Evolutionary conservation across 2,329 filamentous ascomycete genomes (phyloP).

Genomic region (Apiospora kogelbergensis): DNA sequence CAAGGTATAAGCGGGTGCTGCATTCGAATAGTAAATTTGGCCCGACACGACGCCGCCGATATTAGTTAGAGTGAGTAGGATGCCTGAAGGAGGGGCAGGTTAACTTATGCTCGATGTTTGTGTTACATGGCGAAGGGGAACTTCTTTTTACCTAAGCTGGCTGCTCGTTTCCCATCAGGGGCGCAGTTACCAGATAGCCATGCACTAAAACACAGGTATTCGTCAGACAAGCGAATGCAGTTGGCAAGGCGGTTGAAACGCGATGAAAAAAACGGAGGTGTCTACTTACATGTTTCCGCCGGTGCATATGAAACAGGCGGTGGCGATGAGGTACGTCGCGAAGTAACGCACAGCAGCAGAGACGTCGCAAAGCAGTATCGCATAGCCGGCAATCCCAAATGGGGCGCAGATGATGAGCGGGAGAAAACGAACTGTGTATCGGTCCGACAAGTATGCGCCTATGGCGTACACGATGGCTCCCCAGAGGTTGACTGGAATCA

Average conservation of each 20-base stretch:
- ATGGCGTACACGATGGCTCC: slow-evolving; percentile 38
- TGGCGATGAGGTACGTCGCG: slow-evolving; percentile 27
- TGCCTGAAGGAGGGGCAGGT: not conserved
- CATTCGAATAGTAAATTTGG: slow-evolving; percentile 27
- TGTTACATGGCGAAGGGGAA: not conserved
- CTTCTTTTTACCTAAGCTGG: slow-evolving; percentile 19
- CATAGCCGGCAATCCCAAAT: slow-evolving; percentile 27
- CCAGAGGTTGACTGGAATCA: slow-evolving; percentile 42
- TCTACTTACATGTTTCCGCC: slow-evolving; percentile 25
- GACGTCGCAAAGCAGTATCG: slow-evolving; percentile 24
- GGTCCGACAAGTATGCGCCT: slow-evolving; percentile 38
- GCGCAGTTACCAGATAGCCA: slow-evolving; percentile 29
- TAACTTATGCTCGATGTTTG: not conserved
- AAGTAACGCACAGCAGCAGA: slow-evolving; percentile 24
- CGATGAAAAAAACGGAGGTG: not conserved
- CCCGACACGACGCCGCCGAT: slow-evolving; percentile 26
- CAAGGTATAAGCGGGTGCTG: slow-evolving; percentile 24
- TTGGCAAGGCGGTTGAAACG: too few relatives aligned
- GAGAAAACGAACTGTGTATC: slow-evolving; percentile 35
- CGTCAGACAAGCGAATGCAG: not conserved
- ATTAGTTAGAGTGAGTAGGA: slow-evolving; percentile 25
- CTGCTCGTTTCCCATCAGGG: slow-evolving; percentile 28
- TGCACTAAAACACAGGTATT: slow-evolving; percentile 15
- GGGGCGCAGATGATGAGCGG: slow-evolving; percentile 32
- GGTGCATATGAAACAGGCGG: slow-evolving; percentile 25